Percentiles rank a stretch among this genome's conserved stretches.
These are phyloP conservation scores for Panaeolus papilionaceus DNA, from an alignment of 768 basidiomycete genomes.

Conservation along the genomic window DNA sequence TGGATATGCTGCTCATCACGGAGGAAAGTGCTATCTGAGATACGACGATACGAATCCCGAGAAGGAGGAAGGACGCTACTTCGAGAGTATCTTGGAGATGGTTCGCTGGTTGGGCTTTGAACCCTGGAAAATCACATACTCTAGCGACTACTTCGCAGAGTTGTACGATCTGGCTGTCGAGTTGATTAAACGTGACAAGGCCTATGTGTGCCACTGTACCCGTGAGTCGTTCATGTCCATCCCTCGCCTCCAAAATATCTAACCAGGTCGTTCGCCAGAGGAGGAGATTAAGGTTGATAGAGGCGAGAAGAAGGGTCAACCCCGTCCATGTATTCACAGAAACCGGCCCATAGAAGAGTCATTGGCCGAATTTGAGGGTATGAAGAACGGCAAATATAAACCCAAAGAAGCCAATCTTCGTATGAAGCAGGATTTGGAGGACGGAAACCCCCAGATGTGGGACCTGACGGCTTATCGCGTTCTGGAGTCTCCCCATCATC, in stretches of 20 bases:
- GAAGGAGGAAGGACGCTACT: slow-evolving; percentile 95
- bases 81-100: slow-evolving; percentile 95
- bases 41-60: slow-evolving; percentile 99
- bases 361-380: slow-evolving; percentile 84
- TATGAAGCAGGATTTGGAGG: slow-evolving; percentile 96
- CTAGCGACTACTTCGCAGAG: slow-evolving; percentile 93
- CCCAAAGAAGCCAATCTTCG: slow-evolving; percentile 93
- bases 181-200: slow-evolving; percentile 88
- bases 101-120: slow-evolving; percentile 97
- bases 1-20: slow-evolving; percentile 95
- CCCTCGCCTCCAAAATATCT: neutral
- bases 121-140: slow-evolving; percentile 99
- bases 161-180: slow-evolving; percentile 88
- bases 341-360: slow-evolving; percentile 88
- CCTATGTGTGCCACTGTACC: slow-evolving; percentile 95
- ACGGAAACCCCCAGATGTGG: slow-evolving; percentile 99
- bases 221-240: slow-evolving; percentile 59
- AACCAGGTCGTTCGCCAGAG: slow-evolving; percentile 52
- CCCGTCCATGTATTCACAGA: slow-evolving; percentile 88
- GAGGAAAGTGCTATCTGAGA: slow-evolving; percentile 92
- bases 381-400: slow-evolving; percentile 89
- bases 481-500: slow-evolving; percentile 88
- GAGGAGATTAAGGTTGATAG: slow-evolving; percentile 91
- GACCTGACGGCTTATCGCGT: slow-evolving; percentile 97
- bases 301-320: slow-evolving; percentile 83